Base-by-base conservation (phyloP, 2,329 filamentous ascomycete species). In the Calonectria pteridis region DNA sequence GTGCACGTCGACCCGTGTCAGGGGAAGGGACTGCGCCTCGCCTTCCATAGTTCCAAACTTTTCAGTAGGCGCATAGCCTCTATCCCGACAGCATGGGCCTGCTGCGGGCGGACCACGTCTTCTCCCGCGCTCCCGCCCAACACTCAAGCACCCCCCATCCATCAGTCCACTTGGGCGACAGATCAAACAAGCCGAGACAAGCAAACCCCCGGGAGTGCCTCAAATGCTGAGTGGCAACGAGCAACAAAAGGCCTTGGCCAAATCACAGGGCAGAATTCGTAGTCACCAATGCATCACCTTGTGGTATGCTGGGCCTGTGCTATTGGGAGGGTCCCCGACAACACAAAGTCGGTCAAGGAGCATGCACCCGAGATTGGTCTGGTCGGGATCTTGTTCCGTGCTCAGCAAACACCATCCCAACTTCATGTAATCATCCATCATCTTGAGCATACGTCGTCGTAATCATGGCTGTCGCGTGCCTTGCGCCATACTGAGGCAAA, bases 81-180 rank as follows among this genome's bases (percentile, higher is more conserved):
- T 67, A 28, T 58, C 59, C 67, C 75, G 70, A 69, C 70, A 75
- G 67, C 67, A 73, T 72, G 76, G 75, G 75, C 73, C 72, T 23
- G 75, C 72, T 23, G 75, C 63, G 77, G 73, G 62, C 76, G 77
- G 77, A 73, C 74, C 71, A 77, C 64, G 71, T 71, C 76, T 50
- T 76, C 68, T 68, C 69, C 63, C 62, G 55, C 73, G 62, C 71
- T 70, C 63, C 69, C 43, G 46, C 43, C 33, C 49, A 33, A 59
- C 51, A 43, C 75, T 72, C 65, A 70, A 51, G 40, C 51, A 67
- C 43, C 26, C 66, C 73, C 63, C 76, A 71, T 70, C 58, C 63
- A 76, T 73, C 73, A 73, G 72, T 73, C 75, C 75, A 76, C 76
- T 71, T 51, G 67, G 70, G 66, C 72, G 71, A 78, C 71, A 64